A percentile compares a stretch with the other conserved stretches of the same genome.
These are phyloP conservation scores for Zea luxurians DNA, from an alignment of 176 grass and related monocot genomes.

Conservation along the genomic window DNA sequence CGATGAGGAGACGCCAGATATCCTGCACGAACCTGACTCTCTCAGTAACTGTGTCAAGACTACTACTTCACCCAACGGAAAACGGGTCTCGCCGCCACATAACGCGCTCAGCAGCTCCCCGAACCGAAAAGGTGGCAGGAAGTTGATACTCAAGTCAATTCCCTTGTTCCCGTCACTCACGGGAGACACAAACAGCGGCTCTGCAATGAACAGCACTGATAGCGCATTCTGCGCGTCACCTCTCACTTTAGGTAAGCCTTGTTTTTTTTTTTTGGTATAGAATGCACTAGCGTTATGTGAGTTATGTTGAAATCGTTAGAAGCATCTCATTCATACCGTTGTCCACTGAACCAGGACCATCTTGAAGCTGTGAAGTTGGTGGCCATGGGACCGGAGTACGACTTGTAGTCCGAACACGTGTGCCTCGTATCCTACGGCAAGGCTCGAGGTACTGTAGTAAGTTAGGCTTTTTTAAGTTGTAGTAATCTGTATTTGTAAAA, in stretches of 20 bases:
- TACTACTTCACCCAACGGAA: constrained; percentile 84
- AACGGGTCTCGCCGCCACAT: constrained; percentile 90
- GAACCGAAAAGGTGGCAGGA: constrained; percentile 77
- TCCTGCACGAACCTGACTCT: constrained; percentile 51
- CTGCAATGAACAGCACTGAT: constrained; percentile 42
- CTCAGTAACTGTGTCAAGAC: constrained; percentile 54
- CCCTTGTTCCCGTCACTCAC: constrained; percentile 81
- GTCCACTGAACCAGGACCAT: constrained; percentile 41
- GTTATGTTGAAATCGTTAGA: constrained; percentile 8
- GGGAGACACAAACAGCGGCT: constrained; percentile 41
- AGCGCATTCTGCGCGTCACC: constrained; percentile 42
- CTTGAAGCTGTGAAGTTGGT: constrained; percentile 25
- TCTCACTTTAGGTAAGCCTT: constrained; percentile 57
- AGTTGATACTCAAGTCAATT: constrained; percentile 92
- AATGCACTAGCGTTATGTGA: neutral
- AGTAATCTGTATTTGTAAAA: constrained; percentile 51
- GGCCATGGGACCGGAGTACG: constrained; percentile 35
- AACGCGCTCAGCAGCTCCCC: constrained; percentile 47
- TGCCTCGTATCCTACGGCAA: constrained; percentile 21
- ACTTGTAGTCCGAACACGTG: constrained; percentile 42
- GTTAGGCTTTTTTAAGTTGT: constrained; percentile 9
- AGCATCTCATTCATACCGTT: constrained; percentile 37
- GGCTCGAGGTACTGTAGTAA: constrained; percentile 16
- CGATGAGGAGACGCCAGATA: constrained; percentile 58
- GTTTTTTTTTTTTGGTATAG: neutral